Base-by-base conservation (phyloP, 1,139 yeast species). In the Yamadazyma mexicana region DNA sequence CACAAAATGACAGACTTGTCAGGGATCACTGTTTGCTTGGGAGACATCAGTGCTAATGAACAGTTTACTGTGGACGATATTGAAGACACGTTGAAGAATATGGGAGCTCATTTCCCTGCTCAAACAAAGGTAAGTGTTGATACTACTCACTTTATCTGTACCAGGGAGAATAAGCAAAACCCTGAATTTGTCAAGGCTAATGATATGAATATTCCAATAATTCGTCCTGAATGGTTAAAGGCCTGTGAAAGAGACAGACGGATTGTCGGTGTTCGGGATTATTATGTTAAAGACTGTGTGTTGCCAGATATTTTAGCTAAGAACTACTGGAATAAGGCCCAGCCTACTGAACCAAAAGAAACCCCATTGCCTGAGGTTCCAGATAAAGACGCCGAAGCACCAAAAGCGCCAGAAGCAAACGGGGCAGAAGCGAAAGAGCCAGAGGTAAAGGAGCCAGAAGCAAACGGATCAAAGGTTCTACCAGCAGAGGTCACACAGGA, bases 1-100 rank as follows among this genome's bases (percentile, higher is more conserved):
- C 98, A 91, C 60, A 91, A 89, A 58, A 91, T 92, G 97, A 91
- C 97, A 0, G 97, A 92, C 61, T 73, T 94, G 52, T 77, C 89
- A 1, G 99, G 99, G 44, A 88, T 92, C 44, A 88, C 95, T 1
- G 86, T 88, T 3, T 92, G 98, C 60, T 62, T 89, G 39, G 98
- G 98, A 22, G 87, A 86, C 38, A 73, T 92, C 41, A 80, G 78
- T 38, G 71, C 81, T 14, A 69, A 75, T 44, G 86, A 81, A 40
- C 75, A 70, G 15, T 79, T 87, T 40, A 66, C 79, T 1, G 61
- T 64, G 15, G 73, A 71, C 3, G 95, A 87, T 47, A 77, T 92
- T 47, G 78, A 77, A 45, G 73, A 69, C 8, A 71, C 91, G 2
- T 76, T 89, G 53, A 55, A 61, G 36, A 74, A 75, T 24, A 86